Conservation (phyloP, 164 flowering plant genomes). For the Tetracentron sinense region DNA sequence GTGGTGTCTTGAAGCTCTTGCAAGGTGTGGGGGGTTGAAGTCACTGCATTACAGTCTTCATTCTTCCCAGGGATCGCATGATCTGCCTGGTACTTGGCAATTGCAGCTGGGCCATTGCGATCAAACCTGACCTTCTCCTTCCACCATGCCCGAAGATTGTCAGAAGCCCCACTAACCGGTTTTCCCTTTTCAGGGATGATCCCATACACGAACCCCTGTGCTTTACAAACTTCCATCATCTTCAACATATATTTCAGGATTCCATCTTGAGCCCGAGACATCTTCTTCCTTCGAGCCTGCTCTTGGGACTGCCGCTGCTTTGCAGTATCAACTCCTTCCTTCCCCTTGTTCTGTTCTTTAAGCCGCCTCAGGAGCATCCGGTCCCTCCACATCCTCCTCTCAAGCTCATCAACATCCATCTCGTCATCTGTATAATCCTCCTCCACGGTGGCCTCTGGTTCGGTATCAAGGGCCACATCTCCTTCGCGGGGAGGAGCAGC, state of each 20-base stretch:
- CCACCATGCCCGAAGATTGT: slow-evolving; percentile 18
- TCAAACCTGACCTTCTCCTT: slow-evolving; percentile 13
- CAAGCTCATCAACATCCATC: slow-evolving; percentile 4
- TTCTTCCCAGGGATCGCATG: slow-evolving; percentile 38
- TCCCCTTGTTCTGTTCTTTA: slow-evolving; percentile 1
- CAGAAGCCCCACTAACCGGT: slow-evolving; percentile 9
- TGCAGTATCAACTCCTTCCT: neutral
- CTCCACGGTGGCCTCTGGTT: no score
- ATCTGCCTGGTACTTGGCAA: slow-evolving; percentile 37
- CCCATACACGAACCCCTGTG: slow-evolving; percentile 17
- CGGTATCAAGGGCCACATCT: no score
- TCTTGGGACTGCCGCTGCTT: neutral
- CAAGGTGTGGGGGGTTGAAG: slow-evolving; percentile 43
- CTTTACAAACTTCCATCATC: slow-evolving; percentile 13
- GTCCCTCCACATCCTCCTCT: slow-evolving; percentile 14
- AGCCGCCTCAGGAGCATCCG: neutral
- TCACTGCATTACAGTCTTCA: slow-evolving; percentile 26
- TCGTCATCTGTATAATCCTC: slow-evolving; percentile 1
- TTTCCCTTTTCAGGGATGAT: slow-evolving; percentile 16
- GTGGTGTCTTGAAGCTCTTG: slow-evolving; percentile 77
- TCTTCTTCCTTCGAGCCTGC: slow-evolving; percentile 15
- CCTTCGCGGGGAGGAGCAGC: no score
- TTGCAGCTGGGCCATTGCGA: slow-evolving; percentile 1
- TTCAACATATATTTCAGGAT: slow-evolving; percentile 18
- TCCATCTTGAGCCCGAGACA: slow-evolving; percentile 14